Conservation (phyloP, 2,329 filamentous ascomycete genomes). For the Aureobasidium subglaciale region DNA sequence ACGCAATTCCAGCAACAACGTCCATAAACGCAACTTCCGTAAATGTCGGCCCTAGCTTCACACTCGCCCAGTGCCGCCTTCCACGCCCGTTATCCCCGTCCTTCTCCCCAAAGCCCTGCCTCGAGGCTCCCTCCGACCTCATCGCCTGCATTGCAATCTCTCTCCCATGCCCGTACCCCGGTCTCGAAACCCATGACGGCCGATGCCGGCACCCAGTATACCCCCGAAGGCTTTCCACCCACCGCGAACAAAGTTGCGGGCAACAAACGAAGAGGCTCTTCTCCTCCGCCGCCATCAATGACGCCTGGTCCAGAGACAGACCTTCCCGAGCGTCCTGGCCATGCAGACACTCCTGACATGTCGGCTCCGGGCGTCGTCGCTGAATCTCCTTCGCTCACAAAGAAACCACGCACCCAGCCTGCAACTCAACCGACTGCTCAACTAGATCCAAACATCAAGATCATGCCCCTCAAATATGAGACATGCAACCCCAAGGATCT, state of each 20-base stretch:
- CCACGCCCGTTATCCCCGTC: slow-evolving; percentile 7
- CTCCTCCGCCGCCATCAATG: slow-evolving; percentile 25
- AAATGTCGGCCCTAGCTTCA: slow-evolving; percentile 28
- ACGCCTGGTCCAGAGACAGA: slow-evolving; percentile 18
- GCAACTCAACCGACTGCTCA: slow-evolving; percentile 32
- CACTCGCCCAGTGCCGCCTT: slow-evolving; percentile 24
- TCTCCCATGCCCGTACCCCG: slow-evolving; percentile 12
- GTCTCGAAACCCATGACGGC: slow-evolving; percentile 23
- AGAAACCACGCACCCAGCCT: slow-evolving; percentile 26
- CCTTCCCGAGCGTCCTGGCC: background rate
- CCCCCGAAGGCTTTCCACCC: slow-evolving; percentile 41
- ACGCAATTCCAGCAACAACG: background rate
- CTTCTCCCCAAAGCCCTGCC: slow-evolving; percentile 2
- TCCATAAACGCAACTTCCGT: slow-evolving; percentile 6
- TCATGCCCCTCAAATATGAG: slow-evolving; percentile 71
- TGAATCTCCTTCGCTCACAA: slow-evolving; percentile 1
- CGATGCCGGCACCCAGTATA: slow-evolving; percentile 50
- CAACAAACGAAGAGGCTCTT: slow-evolving; percentile 25
- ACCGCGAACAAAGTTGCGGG: slow-evolving; percentile 25
- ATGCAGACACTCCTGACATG: background rate
- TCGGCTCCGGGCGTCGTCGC: background rate
- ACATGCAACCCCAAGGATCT: slow-evolving; percentile 76
- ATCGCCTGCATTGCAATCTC: background rate
- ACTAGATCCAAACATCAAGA: slow-evolving; percentile 38
- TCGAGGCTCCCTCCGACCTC: slow-evolving; percentile 3